Evolutionary conservation across 2,329 filamentous ascomycete species (phyloP).

Genomic region (Calonectria crousiana): DNA sequence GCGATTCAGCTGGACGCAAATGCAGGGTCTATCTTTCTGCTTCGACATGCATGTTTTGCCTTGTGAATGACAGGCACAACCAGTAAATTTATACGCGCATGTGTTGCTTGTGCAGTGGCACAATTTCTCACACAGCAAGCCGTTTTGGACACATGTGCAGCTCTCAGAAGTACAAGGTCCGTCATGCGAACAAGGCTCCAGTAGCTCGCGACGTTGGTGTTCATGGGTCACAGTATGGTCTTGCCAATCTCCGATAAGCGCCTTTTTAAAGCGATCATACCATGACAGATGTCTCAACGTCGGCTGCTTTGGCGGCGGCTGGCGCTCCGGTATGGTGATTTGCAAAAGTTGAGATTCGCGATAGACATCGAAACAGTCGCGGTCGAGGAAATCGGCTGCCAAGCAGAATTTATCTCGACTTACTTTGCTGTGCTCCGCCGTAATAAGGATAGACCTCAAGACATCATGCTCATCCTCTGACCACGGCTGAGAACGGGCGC

Average conservation of each 20-base stretch:
- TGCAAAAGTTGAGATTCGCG: constrained; percentile 43
- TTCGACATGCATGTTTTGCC: constrained; percentile 71
- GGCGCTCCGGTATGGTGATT: constrained; percentile 40
- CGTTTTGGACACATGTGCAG: constrained; percentile 73
- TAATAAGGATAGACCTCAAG: constrained; percentile 60
- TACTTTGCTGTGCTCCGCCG: constrained; percentile 55
- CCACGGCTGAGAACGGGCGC: constrained; percentile 53
- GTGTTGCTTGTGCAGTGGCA: constrained; percentile 72
- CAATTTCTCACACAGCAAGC: constrained; percentile 78
- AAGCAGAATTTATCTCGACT: constrained; percentile 61
- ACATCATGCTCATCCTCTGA: constrained; percentile 61
- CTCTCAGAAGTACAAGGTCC: constrained; percentile 71
- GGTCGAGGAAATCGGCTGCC: constrained; percentile 62
- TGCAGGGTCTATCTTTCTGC: constrained; percentile 72
- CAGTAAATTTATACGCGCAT: constrained; percentile 74
- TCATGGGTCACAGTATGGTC: constrained; percentile 67
- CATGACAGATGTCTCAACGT: constrained; percentile 62
- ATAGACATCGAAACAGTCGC: constrained; percentile 66
- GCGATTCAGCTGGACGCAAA: constrained; percentile 78
- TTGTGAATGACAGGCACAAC: constrained; percentile 71
- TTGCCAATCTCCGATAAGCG: constrained; percentile 66
- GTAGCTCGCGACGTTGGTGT: constrained; percentile 67
- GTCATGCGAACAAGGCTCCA: constrained; percentile 76
- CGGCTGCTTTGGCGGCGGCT: constrained; percentile 43
- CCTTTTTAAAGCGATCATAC: constrained; percentile 69